Evolutionary conservation across 208 protist species (phyloP).

Genomic region (Trypanosoma congolense): DNA sequence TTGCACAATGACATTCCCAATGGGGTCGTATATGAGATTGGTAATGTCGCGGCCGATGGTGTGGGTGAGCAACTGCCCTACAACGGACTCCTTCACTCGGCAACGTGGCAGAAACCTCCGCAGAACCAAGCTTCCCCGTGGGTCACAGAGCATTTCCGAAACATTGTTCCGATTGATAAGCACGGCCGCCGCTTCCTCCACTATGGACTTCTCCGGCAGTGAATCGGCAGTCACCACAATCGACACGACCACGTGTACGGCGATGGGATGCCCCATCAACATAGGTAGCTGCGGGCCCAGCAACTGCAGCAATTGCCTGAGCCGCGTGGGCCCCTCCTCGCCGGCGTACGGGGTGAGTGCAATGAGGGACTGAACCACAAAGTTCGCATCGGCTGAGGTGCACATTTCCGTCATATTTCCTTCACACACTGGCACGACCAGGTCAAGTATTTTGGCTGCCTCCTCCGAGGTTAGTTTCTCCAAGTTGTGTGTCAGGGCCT

Average conservation of each 20-base stretch:
- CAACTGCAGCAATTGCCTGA: slow-evolving; percentile 34
- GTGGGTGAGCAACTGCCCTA: slow-evolving; percentile 48
- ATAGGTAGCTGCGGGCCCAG: slow-evolving; percentile 39
- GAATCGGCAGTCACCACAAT: slow-evolving; percentile 47
- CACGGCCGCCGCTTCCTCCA: slow-evolving; percentile 48
- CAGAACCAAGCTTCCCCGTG: slow-evolving; percentile 67
- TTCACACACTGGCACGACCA: slow-evolving; percentile 36
- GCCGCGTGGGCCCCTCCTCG: slow-evolving; percentile 13
- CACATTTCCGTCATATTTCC: slow-evolving; percentile 50
- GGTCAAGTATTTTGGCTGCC: slow-evolving; percentile 31
- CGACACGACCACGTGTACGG: slow-evolving; percentile 64
- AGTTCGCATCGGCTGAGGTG: slow-evolving; percentile 68
- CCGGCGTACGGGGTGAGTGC: slow-evolving; percentile 38
- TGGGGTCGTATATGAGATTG: slow-evolving; percentile 55
- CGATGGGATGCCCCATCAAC: slow-evolving; percentile 49
- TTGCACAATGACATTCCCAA: slow-evolving; percentile 80
- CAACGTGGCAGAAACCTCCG: slow-evolving; percentile 74
- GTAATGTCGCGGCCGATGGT: slow-evolving; percentile 52
- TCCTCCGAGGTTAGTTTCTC: slow-evolving; percentile 23
- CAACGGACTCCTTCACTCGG: slow-evolving; percentile 44
- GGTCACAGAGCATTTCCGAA: slow-evolving; percentile 45
- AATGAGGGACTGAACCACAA: slow-evolving; percentile 74
- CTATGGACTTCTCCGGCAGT: slow-evolving; percentile 26
- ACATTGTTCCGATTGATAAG: slow-evolving; percentile 48
- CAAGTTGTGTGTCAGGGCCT: slow-evolving; percentile 30